Evolutionary conservation across 2,329 filamentous ascomycete species (phyloP).

Genomic region (Colletotrichum tamarilloi): DNA sequence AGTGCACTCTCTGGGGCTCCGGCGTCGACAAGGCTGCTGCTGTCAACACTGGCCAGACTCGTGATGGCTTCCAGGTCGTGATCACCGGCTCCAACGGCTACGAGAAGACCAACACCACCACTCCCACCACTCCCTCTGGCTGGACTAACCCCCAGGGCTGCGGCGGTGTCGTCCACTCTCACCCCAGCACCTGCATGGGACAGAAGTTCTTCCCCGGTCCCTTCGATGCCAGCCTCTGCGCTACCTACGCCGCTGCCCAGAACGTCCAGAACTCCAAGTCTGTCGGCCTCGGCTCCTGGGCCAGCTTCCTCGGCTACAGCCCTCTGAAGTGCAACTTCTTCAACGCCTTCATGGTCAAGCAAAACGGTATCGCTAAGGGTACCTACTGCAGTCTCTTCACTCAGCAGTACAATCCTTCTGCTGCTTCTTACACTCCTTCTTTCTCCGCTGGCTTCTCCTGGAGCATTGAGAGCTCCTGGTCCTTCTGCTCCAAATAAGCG

Average conservation of each 20-base stretch:
- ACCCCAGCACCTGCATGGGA: slow-evolving; percentile 30
- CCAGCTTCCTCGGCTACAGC: slow-evolving; percentile 26
- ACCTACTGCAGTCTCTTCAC: slow-evolving; percentile 33
- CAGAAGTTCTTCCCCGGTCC: slow-evolving; percentile 33
- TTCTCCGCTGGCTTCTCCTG: background rate
- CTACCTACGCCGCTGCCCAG: slow-evolving; percentile 27
- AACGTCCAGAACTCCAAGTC: slow-evolving; percentile 24
- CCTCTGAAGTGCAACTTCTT: slow-evolving; percentile 32
- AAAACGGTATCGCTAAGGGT: slow-evolving; percentile 30
- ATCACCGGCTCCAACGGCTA: slow-evolving; percentile 37
- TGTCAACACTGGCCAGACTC: slow-evolving; percentile 29
- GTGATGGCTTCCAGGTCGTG: slow-evolving; percentile 33
- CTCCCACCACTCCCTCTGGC: slow-evolving; percentile 17
- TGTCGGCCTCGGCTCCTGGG: slow-evolving; percentile 6
- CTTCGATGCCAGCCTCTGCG: slow-evolving; percentile 24
- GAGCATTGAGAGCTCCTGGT: slow-evolving; percentile 30
- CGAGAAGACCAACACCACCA: slow-evolving; percentile 33
- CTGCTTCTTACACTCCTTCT: slow-evolving; percentile 14
- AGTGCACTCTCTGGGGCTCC: slow-evolving; percentile 33
- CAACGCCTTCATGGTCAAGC: slow-evolving; percentile 35
- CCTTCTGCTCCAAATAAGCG: slow-evolving; percentile 20
- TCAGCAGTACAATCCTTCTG: slow-evolving; percentile 27
- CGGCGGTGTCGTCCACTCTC: slow-evolving; percentile 10
- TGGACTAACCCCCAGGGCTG: slow-evolving; percentile 32
- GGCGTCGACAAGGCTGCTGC: slow-evolving; percentile 31